Evolutionary conservation across 371 early-diverging fungal genomes (phyloP).

Genomic region (Dichotomocladium elegans): DNA sequence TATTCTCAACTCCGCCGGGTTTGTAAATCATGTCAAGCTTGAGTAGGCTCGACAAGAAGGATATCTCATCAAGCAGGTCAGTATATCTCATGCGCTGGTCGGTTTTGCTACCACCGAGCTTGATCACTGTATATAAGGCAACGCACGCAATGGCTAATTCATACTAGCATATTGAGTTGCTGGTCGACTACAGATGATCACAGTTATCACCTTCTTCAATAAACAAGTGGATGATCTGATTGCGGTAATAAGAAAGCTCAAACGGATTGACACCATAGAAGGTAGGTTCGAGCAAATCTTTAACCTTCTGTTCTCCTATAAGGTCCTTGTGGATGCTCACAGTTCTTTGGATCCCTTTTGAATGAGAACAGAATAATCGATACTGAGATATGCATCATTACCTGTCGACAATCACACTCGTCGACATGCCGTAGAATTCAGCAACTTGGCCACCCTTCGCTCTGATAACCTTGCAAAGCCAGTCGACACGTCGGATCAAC

Average conservation of each 20-base stretch:
- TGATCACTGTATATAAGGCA: conserved; percentile 77
- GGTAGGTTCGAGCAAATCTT: conserved; percentile 81
- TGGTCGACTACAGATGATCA: not conserved
- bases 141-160: conserved; percentile 66
- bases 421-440: conserved; percentile 74
- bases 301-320: conserved; percentile 64
- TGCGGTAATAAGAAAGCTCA: conserved; percentile 82
- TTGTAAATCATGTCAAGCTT: conserved; percentile 85
- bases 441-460: conserved; percentile 80
- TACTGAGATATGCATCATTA: conserved; percentile 13
- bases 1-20: conserved; percentile 72
- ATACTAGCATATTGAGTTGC: not conserved
- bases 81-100: conserved; percentile 50
- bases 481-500: conserved; percentile 75
- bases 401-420: conserved; percentile 62
- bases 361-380: too few relatives aligned
- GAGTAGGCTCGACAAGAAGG: conserved; percentile 76
- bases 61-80: conserved; percentile 63
- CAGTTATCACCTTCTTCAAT: conserved; percentile 59
- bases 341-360: conserved; percentile 7
- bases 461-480: conserved; percentile 68
- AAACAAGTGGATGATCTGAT: conserved; percentile 85
- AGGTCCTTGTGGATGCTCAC: conserved; percentile 66
- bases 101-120: conserved; percentile 68
- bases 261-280: conserved; percentile 85